Base-by-base conservation (phyloP, 2,329 filamentous ascomycete genomes). In the Aspergillus tamarii region DNA sequence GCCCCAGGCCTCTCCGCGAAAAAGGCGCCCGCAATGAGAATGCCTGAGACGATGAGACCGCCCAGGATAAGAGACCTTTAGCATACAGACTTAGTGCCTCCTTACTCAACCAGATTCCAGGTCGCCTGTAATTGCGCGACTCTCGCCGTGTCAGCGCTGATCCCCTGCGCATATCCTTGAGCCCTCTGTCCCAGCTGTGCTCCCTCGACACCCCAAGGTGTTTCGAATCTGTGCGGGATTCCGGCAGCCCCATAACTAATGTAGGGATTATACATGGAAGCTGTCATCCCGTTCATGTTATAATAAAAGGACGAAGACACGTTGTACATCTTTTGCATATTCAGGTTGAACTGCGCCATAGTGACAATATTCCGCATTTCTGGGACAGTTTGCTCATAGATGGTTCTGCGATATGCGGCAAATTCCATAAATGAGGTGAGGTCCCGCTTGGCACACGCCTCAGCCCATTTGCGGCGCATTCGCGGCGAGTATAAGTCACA, bases 151-250 rank as follows among this genome's bases (percentile, higher is more conserved):
- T 46, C 43, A 0, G n/a, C 43, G 10, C 1, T 46, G 10, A 46
- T 46, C 10, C 43, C 54, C n/a, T 57, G 54, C 21, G 36, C 21
- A 57, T 57, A 41, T 28, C 30, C 30, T 34, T 57, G 54, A 23
- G 54, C 54, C 54, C n/a, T 57, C 16, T 28, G 54, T 2, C 54
- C 54, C 21, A 57, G 36, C 34, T 57, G 54, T 12, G 54, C 54
- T 21, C 54, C 54, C 54, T 57, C 54, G 11, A 57, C 54, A 10
- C 54, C 54, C 54, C 54, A 57, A 3, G 54, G 54, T 4, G 54
- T 57, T 19, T 57, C 32, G n/a, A 57, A 57, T 28, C 36, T 16
- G 16, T 26, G 32, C 6, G 43, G n/a, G 21, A 46, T 21, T 12
- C 43, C 43, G 2, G 43, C 21, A 11, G 43, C 43, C 21, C 43